These are phyloP conservation scores for Incumbomyces delicatus DNA, from an alignment of 2,329 filamentous ascomycete genomes.

Conservation along the genomic window DNA sequence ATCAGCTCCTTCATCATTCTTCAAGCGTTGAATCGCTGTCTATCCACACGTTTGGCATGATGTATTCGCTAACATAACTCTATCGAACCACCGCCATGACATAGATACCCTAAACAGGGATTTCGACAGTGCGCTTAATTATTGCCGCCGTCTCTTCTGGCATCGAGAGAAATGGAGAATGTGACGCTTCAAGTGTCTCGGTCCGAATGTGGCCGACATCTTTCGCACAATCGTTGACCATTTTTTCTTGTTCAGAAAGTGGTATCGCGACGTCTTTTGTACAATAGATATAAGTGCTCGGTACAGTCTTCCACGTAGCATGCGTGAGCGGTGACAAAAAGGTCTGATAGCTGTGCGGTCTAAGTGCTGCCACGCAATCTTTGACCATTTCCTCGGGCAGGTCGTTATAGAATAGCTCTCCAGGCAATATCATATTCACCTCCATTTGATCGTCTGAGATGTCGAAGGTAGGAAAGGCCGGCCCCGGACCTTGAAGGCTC, in stretches of 20 bases:
- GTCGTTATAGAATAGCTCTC: constrained; percentile 29
- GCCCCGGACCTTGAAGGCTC: background rate
- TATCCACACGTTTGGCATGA: too few species aligned
- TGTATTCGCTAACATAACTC: too few species aligned
- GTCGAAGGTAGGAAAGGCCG: constrained; percentile 12
- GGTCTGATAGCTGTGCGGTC: constrained; percentile 23
- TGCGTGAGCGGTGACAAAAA: constrained; percentile 23
- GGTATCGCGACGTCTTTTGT: constrained; percentile 31
- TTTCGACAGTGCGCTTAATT: constrained; percentile 18
- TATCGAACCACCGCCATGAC: too few species aligned
- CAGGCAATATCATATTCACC: constrained; percentile 9
- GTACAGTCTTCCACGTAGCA: constrained; percentile 31
- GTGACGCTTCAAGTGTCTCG: constrained; percentile 26
- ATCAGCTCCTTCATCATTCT: too few species aligned
- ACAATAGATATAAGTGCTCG: constrained; percentile 34
- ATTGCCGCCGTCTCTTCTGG: constrained; percentile 26
- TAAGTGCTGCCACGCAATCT: constrained; percentile 16
- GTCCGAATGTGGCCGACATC: constrained; percentile 24
- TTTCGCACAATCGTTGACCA: constrained; percentile 21
- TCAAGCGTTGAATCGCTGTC: too few species aligned
- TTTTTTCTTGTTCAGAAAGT: constrained; percentile 26
- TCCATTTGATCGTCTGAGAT: constrained; percentile 10
- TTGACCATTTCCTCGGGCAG: constrained; percentile 20
- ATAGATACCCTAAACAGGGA: too few species aligned
- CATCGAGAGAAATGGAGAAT: constrained; percentile 35